phyloP scores from a whole-genome alignment of 805 yeast species.

The Candida ipomoeae region DNA sequence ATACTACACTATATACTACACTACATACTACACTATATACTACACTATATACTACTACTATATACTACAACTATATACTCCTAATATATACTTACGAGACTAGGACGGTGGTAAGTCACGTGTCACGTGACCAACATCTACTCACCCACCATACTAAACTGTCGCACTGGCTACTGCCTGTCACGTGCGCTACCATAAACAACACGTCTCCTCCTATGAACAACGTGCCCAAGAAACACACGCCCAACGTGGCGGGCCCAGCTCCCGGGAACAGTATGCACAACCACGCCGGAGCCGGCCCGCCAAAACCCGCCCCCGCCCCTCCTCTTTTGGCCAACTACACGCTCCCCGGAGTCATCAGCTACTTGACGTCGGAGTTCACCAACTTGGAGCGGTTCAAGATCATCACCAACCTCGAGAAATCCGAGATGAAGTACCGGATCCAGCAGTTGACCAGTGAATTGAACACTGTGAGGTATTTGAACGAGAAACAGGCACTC shows the following conservation, averaged over 20 bases:
- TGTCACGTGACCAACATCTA: too few species aligned
- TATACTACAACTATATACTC: too few species aligned
- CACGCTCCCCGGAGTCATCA: conserved; percentile 57
- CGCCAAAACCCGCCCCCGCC: neutral
- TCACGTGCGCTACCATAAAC: neutral
- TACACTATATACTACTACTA: too few species aligned
- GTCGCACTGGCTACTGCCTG: too few species aligned
- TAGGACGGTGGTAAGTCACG: too few species aligned
- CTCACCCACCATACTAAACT: too few species aligned
- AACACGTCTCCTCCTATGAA: neutral
- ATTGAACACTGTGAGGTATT: conserved; percentile 39
- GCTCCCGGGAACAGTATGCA: neutral
- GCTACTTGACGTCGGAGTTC: conserved; percentile 55
- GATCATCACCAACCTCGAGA: conserved; percentile 51
- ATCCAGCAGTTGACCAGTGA: conserved; percentile 52
- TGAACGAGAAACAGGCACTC: conserved; percentile 40
- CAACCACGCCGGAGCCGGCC: neutral
- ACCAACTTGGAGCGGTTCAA: conserved; percentile 41
- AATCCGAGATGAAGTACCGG: conserved; percentile 47
- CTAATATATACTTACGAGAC: too few species aligned
- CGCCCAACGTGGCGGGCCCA: neutral
- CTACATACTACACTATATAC: too few species aligned
- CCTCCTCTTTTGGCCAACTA: conserved; percentile 26
- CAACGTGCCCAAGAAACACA: conserved; percentile 1
- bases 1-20: too few species aligned